These are phyloP conservation scores for Collybiopsis confluens DNA, from an alignment of 768 basidiomycete genomes.

Conservation along the genomic window DNA sequence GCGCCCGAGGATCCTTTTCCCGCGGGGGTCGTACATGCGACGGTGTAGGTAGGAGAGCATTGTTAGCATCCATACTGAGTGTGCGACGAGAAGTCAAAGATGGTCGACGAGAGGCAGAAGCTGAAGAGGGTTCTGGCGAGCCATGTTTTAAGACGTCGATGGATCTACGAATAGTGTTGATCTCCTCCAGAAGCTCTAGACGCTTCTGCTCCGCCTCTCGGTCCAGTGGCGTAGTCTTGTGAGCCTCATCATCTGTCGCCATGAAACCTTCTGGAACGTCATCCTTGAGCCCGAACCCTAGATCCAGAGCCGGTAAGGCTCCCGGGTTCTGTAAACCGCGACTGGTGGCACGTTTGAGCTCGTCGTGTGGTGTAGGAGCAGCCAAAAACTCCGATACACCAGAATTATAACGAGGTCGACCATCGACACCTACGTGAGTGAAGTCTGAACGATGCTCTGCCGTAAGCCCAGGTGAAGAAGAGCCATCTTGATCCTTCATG, in stretches of 20 bases:
- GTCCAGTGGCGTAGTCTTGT: conserved; percentile 27
- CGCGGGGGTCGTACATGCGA: conserved; percentile 69
- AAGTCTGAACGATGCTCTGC: conserved; percentile 45
- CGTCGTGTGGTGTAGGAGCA: conserved; percentile 59
- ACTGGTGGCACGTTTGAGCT: conserved; percentile 42
- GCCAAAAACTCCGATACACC: conserved; percentile 73
- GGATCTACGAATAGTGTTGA: conserved; percentile 73
- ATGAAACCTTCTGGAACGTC: conserved; percentile 74
- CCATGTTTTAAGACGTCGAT: conserved; percentile 74
- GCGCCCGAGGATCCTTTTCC: conserved; percentile 60
- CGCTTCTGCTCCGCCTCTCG: conserved; percentile 58
- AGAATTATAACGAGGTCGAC: conserved; percentile 58
- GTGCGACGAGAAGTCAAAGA: conserved; percentile 68
- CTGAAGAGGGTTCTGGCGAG: conserved; percentile 58
- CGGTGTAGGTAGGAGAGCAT: conserved; percentile 41
- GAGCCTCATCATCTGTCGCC: conserved; percentile 37
- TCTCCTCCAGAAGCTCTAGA: conserved; percentile 70
- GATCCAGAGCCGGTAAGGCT: conserved; percentile 66
- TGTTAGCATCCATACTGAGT: conserved; percentile 61
- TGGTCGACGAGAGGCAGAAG: conserved; percentile 52
- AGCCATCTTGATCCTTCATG: conserved; percentile 58
- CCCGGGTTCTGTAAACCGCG: conserved; percentile 49
- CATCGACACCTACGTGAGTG: conserved; percentile 41
- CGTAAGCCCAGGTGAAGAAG: conserved; percentile 39
- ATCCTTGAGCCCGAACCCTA: conserved; percentile 69